A percentile compares a stretch with the other conserved stretches of the same genome.
phyloP scores from a whole-genome alignment of 1,139 yeast species.

The Starmera stellimalicola region DNA sequence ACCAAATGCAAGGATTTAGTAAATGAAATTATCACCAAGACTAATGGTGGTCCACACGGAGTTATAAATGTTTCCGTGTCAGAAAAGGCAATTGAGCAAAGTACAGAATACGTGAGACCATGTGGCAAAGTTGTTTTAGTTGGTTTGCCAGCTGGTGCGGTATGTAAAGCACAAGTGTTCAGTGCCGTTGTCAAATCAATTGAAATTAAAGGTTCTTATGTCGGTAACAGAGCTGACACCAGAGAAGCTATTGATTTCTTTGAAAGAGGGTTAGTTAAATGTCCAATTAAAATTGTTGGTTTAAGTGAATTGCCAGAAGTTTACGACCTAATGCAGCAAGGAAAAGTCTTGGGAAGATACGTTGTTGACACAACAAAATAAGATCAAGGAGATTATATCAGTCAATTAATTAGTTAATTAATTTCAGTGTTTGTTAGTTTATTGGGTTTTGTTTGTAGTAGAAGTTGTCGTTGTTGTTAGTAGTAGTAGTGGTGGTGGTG shows the following conservation, averaged over 20 bases:
- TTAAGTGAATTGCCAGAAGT: conserved; percentile 45
- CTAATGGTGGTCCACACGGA: conserved; percentile 57
- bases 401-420: background rate
- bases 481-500: too few relatives aligned
- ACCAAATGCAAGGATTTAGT: conserved; percentile 40
- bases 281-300: conserved; percentile 52
- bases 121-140: conserved; percentile 53
- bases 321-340: conserved; percentile 47
- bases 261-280: conserved; percentile 48
- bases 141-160: conserved; percentile 56
- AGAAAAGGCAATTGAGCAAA: conserved; percentile 45
- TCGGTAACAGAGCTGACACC: conserved; percentile 64
- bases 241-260: conserved; percentile 62
- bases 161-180: conserved; percentile 44
- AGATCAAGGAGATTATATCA: conserved; percentile 5
- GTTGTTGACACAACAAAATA: conserved; percentile 50
- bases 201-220: conserved; percentile 52
- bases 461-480: too few relatives aligned
- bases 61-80: conserved; percentile 54
- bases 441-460: background rate
- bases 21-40: conserved; percentile 35
- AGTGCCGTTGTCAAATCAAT: conserved; percentile 47
- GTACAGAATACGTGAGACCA: conserved; percentile 45
- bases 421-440: background rate
- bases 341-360: conserved; percentile 52